Base-by-base conservation (phyloP, 768 basidiomycete genomes). In the Glaciozyma antarctica region DNA sequence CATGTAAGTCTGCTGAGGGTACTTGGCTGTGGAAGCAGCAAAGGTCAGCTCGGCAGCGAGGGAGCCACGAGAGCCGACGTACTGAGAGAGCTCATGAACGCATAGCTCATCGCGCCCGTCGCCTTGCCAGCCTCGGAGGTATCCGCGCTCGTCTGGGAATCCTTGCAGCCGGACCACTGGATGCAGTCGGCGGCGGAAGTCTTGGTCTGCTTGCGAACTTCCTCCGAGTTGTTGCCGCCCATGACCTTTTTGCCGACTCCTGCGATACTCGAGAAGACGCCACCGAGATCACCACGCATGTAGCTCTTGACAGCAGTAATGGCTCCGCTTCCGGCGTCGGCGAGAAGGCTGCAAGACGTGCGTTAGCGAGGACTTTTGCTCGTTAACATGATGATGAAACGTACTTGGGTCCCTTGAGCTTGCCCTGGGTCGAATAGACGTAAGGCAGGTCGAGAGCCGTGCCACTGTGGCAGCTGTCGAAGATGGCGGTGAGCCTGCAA, bases 131-230 rank as follows among this genome's bases (percentile, higher is more conserved):
- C 78, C 68, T 79, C 79, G 49, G 71, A 63, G 0, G 80, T 78
- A 60, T 81, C 81, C 13, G 81, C 81, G 58, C 74, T 76, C 60
- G 77, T 77, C 59, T 77, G 77, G 1, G 70, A 71, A 66, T 81
- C 81, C 63, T 79, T 79, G 69, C 80, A 81, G 0, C 62, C 66
- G 0, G 13, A 26, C 24, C 58, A 63, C 17, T 17, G 66, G 73
- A 90, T 89, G 19, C 86, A 88, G 75, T 98, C 94, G 24, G 91
- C 92, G 12, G 85, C 81, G 69, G 88, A 87, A 2, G 88, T 84
- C 76, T 83, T 85, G 61, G 71, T 15, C 79, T 71, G 81, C 66
- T 78, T 84, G 1, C 85, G 75, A 63, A 80, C 77, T 65, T 85
- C 78, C 9, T 83, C 82, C 0, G 88, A 88, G 72, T 86, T 79